These are phyloP conservation scores for Prunus mongolica DNA, from an alignment of 306 rosid species.

Conservation along the genomic window DNA sequence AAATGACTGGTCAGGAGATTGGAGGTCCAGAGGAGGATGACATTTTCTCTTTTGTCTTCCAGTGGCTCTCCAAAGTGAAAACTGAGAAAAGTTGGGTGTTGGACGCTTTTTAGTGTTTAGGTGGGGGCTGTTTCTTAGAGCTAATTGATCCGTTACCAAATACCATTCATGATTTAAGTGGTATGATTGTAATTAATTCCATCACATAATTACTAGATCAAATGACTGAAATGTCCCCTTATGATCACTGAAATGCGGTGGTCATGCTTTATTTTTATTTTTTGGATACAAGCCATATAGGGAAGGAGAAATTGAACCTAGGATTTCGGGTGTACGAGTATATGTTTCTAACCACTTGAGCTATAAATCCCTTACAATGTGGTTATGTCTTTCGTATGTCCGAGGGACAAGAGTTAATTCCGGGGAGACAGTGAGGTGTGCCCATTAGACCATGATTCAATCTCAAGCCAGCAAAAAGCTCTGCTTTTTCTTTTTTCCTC, in stretches of 20 bases:
- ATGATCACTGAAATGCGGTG: not conserved
- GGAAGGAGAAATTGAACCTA: too few species aligned
- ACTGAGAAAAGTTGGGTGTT: conserved; percentile 35
- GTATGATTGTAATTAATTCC: conserved; percentile 7
- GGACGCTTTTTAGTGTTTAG: conserved; percentile 37
- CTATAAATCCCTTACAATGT: too few species aligned
- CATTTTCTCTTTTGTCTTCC: conserved; percentile 31
- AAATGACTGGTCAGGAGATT: conserved; percentile 29
- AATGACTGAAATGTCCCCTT: not conserved
- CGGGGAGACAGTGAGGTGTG: conserved; percentile 40
- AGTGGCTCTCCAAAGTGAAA: conserved; percentile 42
- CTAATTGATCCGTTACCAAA: conserved; percentile 56
- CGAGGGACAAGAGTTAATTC: conserved; percentile 21
- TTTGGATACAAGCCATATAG: too few species aligned
- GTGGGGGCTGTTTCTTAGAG: conserved; percentile 39
- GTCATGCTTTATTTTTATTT: not conserved
- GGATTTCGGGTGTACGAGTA: too few species aligned
- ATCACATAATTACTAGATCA: not conserved
- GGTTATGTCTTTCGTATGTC: too few species aligned
- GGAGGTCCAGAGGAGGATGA: conserved; percentile 32
- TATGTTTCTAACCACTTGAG: too few species aligned
- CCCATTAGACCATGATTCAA: conserved; percentile 28
- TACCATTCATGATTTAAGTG: conserved; percentile 46
- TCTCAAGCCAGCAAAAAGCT: conserved; percentile 27
- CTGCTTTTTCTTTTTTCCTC: not conserved